Percentiles rank a stretch among this genome's conserved stretches.
Evolutionary conservation across 192 early-diverging fungal genomes (phyloP).

Genomic region (Backusella sp.): DNA sequence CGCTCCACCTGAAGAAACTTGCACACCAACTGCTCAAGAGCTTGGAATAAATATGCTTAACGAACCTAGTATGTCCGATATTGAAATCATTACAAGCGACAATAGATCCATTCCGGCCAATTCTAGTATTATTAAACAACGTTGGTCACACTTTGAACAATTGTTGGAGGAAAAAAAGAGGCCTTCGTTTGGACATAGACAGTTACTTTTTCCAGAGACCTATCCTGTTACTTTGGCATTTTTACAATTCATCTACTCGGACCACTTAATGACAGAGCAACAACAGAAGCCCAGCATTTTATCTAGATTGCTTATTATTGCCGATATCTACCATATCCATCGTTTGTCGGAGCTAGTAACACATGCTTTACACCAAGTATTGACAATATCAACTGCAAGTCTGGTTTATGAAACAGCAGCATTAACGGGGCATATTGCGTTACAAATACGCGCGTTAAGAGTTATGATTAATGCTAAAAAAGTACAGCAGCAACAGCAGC

Average conservation of each 20-base stretch:
- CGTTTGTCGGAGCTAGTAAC: constrained; percentile 52
- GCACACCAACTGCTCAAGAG: constrained; percentile 50
- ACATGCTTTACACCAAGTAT: constrained; percentile 57
- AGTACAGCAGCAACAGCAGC: constrained; percentile 39
- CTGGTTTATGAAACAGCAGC: constrained; percentile 64
- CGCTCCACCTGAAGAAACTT: constrained; percentile 46
- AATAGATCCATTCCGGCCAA: constrained; percentile 49
- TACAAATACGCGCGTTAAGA: constrained; percentile 58
- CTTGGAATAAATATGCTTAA: constrained; percentile 53
- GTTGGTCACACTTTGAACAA: constrained; percentile 54
- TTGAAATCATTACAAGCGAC: constrained; percentile 54
- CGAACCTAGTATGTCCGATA: constrained; percentile 51
- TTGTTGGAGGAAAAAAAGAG: constrained; percentile 28
- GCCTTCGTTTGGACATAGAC: constrained; percentile 8
- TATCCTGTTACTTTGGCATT: constrained; percentile 25
- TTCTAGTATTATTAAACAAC: constrained; percentile 42
- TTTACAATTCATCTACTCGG: constrained; percentile 36
- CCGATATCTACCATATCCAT: constrained; percentile 56
- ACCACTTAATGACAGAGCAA: constrained; percentile 58
- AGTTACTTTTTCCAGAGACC: constrained; percentile 32
- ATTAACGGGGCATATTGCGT: constrained; percentile 54
- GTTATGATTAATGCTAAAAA: constrained; percentile 55
- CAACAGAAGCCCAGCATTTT: constrained; percentile 61
- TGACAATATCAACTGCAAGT: constrained; percentile 58
- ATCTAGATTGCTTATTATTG: constrained; percentile 56